A percentile compares a stretch with the other conserved stretches of the same genome.
These are phyloP conservation scores for Gelatoporia subvermispora DNA, from an alignment of 768 basidiomycete species.

Conservation along the genomic window DNA sequence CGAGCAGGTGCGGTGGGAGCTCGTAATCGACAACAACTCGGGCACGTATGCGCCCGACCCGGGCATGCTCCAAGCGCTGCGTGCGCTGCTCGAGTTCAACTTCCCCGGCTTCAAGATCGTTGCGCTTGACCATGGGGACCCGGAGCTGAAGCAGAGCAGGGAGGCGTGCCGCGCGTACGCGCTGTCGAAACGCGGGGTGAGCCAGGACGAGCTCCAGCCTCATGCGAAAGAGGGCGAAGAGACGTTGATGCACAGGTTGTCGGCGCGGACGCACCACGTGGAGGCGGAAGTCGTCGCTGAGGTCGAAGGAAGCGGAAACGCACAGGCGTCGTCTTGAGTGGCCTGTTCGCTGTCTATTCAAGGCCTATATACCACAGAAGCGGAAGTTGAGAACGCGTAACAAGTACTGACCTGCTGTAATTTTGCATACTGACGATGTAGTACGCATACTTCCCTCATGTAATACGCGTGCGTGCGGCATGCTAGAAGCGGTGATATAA, in stretches of 20 bases:
- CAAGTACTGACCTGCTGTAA: too few relatives aligned
- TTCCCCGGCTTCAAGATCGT: slow-evolving; percentile 60
- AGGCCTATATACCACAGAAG: too few relatives aligned
- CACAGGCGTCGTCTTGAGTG: too few relatives aligned
- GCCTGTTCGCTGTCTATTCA: too few relatives aligned
- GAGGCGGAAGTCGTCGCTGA: not conserved
- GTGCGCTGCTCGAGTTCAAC: slow-evolving; percentile 64
- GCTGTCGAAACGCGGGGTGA: slow-evolving; percentile 51
- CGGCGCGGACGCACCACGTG: not conserved
- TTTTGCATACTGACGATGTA: too few relatives aligned
- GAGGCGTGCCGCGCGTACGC: slow-evolving; percentile 70
- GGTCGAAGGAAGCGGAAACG: not conserved
- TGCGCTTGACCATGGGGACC: slow-evolving; percentile 52
- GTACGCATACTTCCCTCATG: too few relatives aligned
- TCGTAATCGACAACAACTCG: slow-evolving; percentile 83
- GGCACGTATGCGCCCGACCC: slow-evolving; percentile 81
- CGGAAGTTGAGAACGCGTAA: too few relatives aligned
- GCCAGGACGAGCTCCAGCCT: slow-evolving; percentile 59
- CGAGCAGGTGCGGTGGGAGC: slow-evolving; percentile 63
- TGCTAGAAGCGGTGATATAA: too few relatives aligned
- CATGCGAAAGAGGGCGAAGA: slow-evolving; percentile 50
- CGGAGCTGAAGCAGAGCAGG: slow-evolving; percentile 49
- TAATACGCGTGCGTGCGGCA: too few relatives aligned
- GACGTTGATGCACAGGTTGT: slow-evolving; percentile 34
- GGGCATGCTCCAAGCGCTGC: slow-evolving; percentile 52